Percentiles rank a stretch among this genome's conserved stretches.
These are phyloP conservation scores for Penicillium sp. DNA, from an alignment of 2,329 filamentous ascomycete species.

Conservation along the genomic window DNA sequence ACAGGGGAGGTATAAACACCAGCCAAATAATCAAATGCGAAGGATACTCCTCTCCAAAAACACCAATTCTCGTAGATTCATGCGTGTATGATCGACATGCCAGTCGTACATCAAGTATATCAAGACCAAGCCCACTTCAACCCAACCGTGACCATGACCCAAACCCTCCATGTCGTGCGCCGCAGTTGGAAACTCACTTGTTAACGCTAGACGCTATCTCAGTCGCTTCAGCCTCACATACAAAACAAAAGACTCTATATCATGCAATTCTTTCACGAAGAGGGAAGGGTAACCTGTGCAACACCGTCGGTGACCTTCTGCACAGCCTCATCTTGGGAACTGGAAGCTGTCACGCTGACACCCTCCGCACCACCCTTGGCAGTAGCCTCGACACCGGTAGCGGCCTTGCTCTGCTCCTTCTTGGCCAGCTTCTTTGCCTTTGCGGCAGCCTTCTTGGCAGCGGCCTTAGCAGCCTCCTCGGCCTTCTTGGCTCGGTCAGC, in stretches of 20 bases:
- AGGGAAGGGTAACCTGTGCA: slow-evolving; percentile 44
- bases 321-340: slow-evolving; percentile 35
- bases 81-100: slow-evolving; percentile 12
- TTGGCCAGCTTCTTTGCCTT: slow-evolving; percentile 37
- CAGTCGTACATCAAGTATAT: slow-evolving; percentile 10
- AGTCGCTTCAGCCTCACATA: background rate
- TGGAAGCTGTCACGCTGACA: slow-evolving; percentile 23
- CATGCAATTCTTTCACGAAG: slow-evolving; percentile 27
- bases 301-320: slow-evolving; percentile 45
- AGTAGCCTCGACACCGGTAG: slow-evolving; percentile 36
- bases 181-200: slow-evolving; percentile 8
- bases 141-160: slow-evolving; percentile 8
- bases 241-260: background rate
- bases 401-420: slow-evolving; percentile 40
- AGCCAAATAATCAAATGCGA: background rate
- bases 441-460: slow-evolving; percentile 39
- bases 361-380: slow-evolving; percentile 37
- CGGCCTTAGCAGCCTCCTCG: slow-evolving; percentile 47
- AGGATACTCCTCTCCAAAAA: slow-evolving; percentile 3
- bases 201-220: slow-evolving; percentile 2
- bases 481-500: slow-evolving; percentile 69
- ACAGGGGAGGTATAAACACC: background rate
- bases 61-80: slow-evolving; percentile 18
- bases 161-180: slow-evolving; percentile 13
- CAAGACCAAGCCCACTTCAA: slow-evolving; percentile 6